Conservation (phyloP, 2,329 filamentous ascomycete species). For the Piedraia hortae region DNA sequence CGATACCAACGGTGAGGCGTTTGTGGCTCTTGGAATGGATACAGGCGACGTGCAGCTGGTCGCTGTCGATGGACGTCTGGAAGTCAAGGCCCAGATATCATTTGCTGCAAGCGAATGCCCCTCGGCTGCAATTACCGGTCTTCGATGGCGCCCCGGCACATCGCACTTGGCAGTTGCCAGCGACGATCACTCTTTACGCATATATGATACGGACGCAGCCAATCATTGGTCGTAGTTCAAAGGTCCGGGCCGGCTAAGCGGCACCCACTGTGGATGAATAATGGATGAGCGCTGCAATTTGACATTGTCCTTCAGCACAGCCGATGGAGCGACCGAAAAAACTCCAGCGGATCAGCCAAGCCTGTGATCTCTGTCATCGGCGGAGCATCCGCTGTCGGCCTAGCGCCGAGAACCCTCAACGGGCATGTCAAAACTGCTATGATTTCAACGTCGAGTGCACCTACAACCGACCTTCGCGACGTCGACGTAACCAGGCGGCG, state of each 20-base stretch:
- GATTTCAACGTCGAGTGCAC: constrained; percentile 24
- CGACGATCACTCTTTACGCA: constrained; percentile 16
- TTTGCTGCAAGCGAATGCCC: constrained; percentile 2
- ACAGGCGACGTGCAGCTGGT: constrained; percentile 5
- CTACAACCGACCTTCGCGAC: constrained; percentile 19
- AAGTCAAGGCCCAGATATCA: constrained; percentile 1
- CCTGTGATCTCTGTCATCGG: constrained; percentile 23
- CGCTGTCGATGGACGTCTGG: constrained; percentile 1
- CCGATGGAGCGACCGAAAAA: constrained; percentile 13
- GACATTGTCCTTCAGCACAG: no score
- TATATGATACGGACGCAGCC: no score
- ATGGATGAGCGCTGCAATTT: no score
- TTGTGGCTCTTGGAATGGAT: constrained; percentile 7
- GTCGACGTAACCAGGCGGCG: constrained; percentile 7
- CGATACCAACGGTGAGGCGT: not conserved
- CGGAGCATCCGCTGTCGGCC: constrained; percentile 20
- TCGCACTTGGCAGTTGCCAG: constrained; percentile 14
- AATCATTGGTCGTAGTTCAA: no score
- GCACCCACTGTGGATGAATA: no score
- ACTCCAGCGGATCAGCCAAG: constrained; percentile 13
- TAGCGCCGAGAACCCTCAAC: constrained; percentile 11
- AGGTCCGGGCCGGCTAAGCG: no score
- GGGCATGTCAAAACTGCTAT: constrained; percentile 22
- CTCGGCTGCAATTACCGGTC: constrained; percentile 2
- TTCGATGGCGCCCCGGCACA: constrained; percentile 2